These are phyloP conservation scores for Porphyridium purpureum DNA, from an alignment of 23 red algal genomes.

Conservation along the genomic window DNA sequence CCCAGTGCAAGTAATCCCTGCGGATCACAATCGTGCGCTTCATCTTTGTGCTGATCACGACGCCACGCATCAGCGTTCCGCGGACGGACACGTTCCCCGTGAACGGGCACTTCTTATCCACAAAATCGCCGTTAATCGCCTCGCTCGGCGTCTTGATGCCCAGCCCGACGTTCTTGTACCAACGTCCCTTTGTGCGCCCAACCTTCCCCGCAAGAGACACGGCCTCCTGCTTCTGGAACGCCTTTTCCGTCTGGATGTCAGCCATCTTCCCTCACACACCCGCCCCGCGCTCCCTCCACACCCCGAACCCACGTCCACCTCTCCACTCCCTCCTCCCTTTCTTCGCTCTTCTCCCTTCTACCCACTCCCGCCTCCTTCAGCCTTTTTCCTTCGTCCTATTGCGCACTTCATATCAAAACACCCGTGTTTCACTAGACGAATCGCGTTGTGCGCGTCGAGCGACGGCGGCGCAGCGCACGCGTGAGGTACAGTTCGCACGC, in stretches of 20 bases:
- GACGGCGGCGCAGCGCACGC: too few species aligned
- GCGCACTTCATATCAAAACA: too few species aligned
- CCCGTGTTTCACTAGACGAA: too few species aligned
- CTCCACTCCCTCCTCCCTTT: too few species aligned
- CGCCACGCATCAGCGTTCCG: conserved; percentile 80
- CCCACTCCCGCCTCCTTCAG: too few species aligned
- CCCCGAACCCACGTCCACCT: too few species aligned
- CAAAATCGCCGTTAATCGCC: conserved; percentile 81
- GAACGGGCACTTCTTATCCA: conserved; percentile 99
- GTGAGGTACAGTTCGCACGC: too few species aligned
- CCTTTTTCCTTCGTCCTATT: too few species aligned
- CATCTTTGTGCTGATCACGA: conserved; percentile 97
- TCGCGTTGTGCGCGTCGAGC: too few species aligned
- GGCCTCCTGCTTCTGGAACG: conserved; percentile 95
- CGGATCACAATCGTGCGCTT: conserved; percentile 91
- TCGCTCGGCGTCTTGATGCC: conserved; percentile 97
- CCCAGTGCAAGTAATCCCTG: conserved; percentile 95
- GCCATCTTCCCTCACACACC: too few species aligned
- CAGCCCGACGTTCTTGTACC: conserved; percentile 94
- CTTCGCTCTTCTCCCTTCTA: too few species aligned
- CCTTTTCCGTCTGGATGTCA: conserved; percentile 66
- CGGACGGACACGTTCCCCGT: conserved; percentile 95
- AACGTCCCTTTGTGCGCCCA: conserved; percentile 60
- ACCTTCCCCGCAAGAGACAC: conserved; percentile 67
- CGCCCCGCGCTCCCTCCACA: too few species aligned